phyloP scores from a whole-genome alignment of 306 rosid genomes.

The Oemleria cerasiformis region DNA sequence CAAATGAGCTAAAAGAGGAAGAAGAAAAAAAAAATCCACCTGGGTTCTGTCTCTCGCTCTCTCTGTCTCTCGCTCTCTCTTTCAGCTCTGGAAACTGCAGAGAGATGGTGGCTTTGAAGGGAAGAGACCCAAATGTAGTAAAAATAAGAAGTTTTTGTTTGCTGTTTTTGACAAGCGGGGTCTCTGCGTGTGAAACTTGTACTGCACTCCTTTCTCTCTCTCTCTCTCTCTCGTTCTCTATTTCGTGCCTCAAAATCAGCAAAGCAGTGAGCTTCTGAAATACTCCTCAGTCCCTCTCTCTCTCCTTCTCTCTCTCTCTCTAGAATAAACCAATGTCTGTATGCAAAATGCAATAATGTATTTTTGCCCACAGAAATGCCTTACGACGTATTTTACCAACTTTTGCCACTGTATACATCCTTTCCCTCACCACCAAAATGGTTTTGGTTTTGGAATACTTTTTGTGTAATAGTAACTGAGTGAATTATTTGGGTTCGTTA shows the following conservation, averaged over 20 bases:
- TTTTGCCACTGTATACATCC: slow-evolving; percentile 7
- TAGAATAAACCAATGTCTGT: slow-evolving; percentile 3
- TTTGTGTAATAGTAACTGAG: neutral
- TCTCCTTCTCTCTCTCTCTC: slow-evolving; percentile 17
- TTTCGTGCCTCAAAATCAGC: slow-evolving; percentile 90
- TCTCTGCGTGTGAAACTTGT: slow-evolving; percentile 46
- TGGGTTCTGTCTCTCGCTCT: slow-evolving; percentile 22
- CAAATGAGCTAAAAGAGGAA: neutral
- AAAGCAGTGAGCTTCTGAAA: slow-evolving; percentile 85
- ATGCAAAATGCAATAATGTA: slow-evolving; percentile 17
- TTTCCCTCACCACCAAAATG: neutral
- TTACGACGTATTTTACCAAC: slow-evolving; percentile 22
- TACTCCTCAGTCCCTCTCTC: slow-evolving; percentile 39
- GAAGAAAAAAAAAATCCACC: slow-evolving; percentile 34
- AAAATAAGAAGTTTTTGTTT: slow-evolving; percentile 9
- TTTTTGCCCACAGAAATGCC: slow-evolving; percentile 52
- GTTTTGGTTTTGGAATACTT: slow-evolving; percentile 8
- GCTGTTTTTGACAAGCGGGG: slow-evolving; percentile 15
- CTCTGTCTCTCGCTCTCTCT: neutral
- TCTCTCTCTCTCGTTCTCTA: slow-evolving; percentile 22
- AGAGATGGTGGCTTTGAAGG: slow-evolving; percentile 27
- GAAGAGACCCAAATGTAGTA: slow-evolving; percentile 39
- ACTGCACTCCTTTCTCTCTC: slow-evolving; percentile 39
- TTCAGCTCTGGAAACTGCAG: slow-evolving; percentile 35
- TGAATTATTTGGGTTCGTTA: neutral